phyloP scores from a whole-genome alignment of 768 basidiomycete genomes.

The Clitopilus hobsonii region DNA sequence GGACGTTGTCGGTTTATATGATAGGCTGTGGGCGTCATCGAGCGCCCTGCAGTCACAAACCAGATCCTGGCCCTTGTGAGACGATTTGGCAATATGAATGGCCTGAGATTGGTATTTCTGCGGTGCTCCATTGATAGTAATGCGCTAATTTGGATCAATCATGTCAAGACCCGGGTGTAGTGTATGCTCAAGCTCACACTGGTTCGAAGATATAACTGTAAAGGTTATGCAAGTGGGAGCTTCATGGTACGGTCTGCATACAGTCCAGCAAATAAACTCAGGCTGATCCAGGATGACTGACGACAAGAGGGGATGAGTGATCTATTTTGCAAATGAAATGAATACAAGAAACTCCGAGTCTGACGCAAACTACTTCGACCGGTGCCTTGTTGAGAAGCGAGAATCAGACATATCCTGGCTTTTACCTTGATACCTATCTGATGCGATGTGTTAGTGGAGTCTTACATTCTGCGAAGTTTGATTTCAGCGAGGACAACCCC shows the following conservation, averaged over 20 bases:
- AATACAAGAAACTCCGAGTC: neutral
- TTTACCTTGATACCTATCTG: neutral
- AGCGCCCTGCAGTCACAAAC: neutral
- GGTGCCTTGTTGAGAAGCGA: slow-evolving; percentile 1
- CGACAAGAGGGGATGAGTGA: no score
- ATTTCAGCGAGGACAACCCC: neutral
- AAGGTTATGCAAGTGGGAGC: no score
- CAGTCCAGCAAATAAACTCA: no score
- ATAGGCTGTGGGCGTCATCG: neutral
- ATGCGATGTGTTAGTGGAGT: neutral
- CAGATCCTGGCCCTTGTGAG: neutral
- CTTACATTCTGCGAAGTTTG: neutral
- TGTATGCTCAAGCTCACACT: neutral
- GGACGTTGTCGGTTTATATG: neutral
- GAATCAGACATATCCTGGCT: neutral
- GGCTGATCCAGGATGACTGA: no score
- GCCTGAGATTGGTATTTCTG: neutral
- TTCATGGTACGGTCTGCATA: no score
- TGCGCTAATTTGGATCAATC: neutral
- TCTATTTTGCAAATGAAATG: neutral
- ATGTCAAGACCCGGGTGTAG: neutral
- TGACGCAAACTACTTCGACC: neutral
- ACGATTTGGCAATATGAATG: neutral
- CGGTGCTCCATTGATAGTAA: neutral
- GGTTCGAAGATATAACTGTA: neutral